Conservation (phyloP, 176 grass and related monocot genomes). For the Aegilops umbellulata region DNA sequence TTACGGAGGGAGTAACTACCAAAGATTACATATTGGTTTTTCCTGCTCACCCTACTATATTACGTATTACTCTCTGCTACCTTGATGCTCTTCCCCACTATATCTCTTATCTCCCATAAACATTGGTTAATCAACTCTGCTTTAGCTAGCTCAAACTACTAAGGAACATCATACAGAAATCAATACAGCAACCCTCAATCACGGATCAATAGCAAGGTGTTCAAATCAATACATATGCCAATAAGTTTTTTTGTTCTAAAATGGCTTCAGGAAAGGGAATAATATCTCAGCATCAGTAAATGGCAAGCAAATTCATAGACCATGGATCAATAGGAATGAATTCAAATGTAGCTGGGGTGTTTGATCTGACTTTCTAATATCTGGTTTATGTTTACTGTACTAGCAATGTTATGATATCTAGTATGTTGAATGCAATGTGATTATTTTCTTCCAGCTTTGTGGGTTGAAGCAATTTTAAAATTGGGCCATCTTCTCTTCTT, state of each 20-base stretch:
- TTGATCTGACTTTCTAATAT: not conserved
- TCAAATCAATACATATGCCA: not conserved
- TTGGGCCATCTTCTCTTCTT: conserved; percentile 32
- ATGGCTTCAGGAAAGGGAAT: not conserved
- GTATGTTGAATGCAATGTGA: conserved; percentile 14
- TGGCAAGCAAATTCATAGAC: too few species aligned
- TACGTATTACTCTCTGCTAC: not conserved
- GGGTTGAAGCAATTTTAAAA: conserved; percentile 32
- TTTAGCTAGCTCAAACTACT: not conserved
- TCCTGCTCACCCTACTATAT: not conserved
- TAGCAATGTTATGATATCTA: not conserved
- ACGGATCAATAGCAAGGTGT: not conserved
- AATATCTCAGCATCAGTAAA: too few species aligned
- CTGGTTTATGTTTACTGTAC: not conserved
- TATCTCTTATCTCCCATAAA: not conserved
- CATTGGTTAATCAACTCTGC: not conserved
- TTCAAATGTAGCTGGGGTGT: not conserved
- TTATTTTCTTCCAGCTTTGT: conserved; percentile 29
- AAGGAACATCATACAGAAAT: not conserved
- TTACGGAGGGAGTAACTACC: not conserved
- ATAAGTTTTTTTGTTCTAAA: not conserved
- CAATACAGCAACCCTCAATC: not conserved
- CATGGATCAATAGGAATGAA: not conserved
- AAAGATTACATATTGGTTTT: not conserved
- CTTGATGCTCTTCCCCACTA: not conserved